phyloP scores from a whole-genome alignment of 192 early-diverging fungal species.

The Chytriomyces sp. region DNA sequence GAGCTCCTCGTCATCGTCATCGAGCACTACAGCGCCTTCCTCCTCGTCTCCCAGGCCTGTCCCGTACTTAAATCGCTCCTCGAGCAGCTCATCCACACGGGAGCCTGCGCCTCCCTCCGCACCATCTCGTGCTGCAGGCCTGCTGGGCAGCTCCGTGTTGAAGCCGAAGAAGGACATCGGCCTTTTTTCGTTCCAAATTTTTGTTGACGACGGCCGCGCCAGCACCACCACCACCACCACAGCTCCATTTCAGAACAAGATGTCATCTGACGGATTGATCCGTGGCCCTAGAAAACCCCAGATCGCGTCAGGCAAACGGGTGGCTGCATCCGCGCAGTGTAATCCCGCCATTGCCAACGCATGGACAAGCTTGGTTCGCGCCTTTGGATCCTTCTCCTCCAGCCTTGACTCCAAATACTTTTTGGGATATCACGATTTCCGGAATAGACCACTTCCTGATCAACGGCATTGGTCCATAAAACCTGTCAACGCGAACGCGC shows the following conservation, averaged over 20 bases:
- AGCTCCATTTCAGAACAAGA: too few species aligned
- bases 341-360: too few species aligned
- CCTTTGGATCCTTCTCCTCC: too few species aligned
- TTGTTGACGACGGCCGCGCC: background rate
- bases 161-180: constrained; percentile 47
- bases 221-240: background rate
- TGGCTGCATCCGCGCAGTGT: too few species aligned
- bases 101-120: constrained; percentile 30
- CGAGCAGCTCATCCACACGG: constrained; percentile 46
- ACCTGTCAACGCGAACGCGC: background rate
- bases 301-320: too few species aligned
- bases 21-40: background rate
- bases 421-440: too few species aligned
- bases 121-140: background rate
- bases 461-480: too few species aligned
- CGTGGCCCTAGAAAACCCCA: too few species aligned
- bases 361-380: too few species aligned
- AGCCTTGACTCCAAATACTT: too few species aligned
- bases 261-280: too few species aligned
- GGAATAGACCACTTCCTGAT: too few species aligned
- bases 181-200: constrained; percentile 4
- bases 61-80: constrained; percentile 44
- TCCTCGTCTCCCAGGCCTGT: constrained; percentile 16
- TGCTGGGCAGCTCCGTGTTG: constrained; percentile 34
- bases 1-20: constrained; percentile 46